Percentiles rank a stretch among this genome's conserved stretches.
These are phyloP conservation scores for Phytophthora vignae DNA, from an alignment of 352 stramenopile genomes.

Conservation along the genomic window DNA sequence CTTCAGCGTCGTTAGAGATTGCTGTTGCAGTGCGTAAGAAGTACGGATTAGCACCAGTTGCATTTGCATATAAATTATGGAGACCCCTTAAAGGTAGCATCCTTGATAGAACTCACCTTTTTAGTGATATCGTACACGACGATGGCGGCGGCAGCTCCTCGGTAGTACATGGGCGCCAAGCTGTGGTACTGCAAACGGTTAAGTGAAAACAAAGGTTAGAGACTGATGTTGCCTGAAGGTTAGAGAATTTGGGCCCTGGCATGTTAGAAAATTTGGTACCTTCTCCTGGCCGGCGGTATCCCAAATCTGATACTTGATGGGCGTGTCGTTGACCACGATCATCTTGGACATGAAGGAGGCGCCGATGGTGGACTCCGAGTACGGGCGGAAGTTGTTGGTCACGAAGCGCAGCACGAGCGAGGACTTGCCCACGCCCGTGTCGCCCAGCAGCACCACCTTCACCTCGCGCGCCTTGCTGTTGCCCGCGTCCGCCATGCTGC, in stretches of 20 bases:
- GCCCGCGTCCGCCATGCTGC: constrained; percentile 61
- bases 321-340: constrained; percentile 91
- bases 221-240: constrained; percentile 1
- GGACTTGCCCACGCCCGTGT: constrained; percentile 97
- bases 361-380: constrained; percentile 97
- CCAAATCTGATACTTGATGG: constrained; percentile 98
- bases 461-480: constrained; percentile 86
- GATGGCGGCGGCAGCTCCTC: constrained; percentile 96
- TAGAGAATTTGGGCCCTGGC: not conserved
- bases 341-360: constrained; percentile 98
- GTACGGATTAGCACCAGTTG: not conserved
- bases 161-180: constrained; percentile 99
- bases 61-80: not conserved
- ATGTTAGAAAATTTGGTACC: constrained; percentile 34
- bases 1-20: constrained; percentile 94
- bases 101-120: constrained; percentile 57
- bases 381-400: constrained; percentile 97
- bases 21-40: constrained; percentile 38
- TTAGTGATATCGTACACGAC: constrained; percentile 99
- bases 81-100: not conserved
- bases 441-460: constrained; percentile 93
- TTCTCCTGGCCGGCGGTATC: constrained; percentile 98
- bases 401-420: constrained; percentile 97
- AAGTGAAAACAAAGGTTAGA: constrained; percentile 6
- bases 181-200: constrained; percentile 91